Base-by-base conservation (phyloP, 2,329 filamentous ascomycete genomes). In the Exophiala sp. region DNA sequence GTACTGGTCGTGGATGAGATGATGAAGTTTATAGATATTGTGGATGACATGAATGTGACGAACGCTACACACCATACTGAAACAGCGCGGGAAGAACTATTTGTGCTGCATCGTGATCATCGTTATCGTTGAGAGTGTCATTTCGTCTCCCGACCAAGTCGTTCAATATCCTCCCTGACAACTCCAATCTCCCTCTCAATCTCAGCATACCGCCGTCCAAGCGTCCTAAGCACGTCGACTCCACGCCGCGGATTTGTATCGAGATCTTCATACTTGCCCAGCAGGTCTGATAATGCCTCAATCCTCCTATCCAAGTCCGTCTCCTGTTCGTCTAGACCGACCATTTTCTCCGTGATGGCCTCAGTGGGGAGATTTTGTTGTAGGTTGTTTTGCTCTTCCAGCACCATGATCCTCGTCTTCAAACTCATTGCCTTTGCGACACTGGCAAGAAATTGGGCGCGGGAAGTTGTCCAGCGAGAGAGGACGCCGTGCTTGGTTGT, bases 161-260 rank as follows among this genome's bases (percentile, higher is more conserved):
- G 63, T 58, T 65, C 61, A 35, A 72, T 69, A 57, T 72, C 70
- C 58, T 60, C 65, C 53, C 63, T 65, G 6, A 72, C 66, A 4
- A 56, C 56, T 43, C 73, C 72, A 5, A 72, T 65, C 50, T 75
- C 71, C 49, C 62, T 64, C 1, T 68, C 65, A 43, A 75, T 60
- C 14, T 62, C 54, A 3, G 67, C 68, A 64, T 74, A 75, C 38
- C 67, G 66, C 41, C 63, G 67, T 24, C 71, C 68, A 51, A 75
- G 68, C 50, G 69, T 68, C 29, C 55, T 58, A 60, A 75, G 68
- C 1, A 67, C 62, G 21, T 42, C 35, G 44, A 38, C 20, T 39
- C 47, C 54, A 20, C 42, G 21, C 33, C 43, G 35, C 36, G 24
- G 38, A 18, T 39, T 54, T 11, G 45, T 41, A 39, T 67, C 66